These are phyloP conservation scores for Diplotaxis tenuifolia DNA, from an alignment of 345 rosid species.

Conservation along the genomic window DNA sequence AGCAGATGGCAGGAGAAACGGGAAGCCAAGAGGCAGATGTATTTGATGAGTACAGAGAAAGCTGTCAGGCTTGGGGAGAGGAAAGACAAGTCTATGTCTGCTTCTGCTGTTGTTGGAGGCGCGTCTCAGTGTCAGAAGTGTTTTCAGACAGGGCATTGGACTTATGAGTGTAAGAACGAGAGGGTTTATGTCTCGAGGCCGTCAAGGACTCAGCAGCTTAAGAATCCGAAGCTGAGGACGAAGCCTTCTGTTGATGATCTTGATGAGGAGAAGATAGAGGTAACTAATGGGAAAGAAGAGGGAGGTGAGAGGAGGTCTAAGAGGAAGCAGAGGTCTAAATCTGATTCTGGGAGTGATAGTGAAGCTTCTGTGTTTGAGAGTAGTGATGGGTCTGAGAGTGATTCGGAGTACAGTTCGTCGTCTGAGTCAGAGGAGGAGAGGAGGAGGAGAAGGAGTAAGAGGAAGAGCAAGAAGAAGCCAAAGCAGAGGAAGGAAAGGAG, in stretches of 20 bases:
- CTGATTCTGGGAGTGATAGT: conserved; percentile 72
- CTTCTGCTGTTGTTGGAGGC: conserved; percentile 45
- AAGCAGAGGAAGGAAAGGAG: conserved; percentile 45
- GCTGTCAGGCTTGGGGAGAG: conserved; percentile 88
- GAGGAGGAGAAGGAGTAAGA: conserved; percentile 56
- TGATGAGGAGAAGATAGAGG: conserved; percentile 28
- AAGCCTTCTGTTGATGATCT: conserved; percentile 45
- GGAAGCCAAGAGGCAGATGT: conserved; percentile 95
- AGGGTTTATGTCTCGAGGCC: conserved; percentile 89
- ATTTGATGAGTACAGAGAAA: conserved; percentile 96
- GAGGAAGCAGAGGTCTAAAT: conserved; percentile 68
- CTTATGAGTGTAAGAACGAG: conserved; percentile 92
- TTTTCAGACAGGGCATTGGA: conserved; percentile 87
- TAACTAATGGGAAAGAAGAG: conserved; percentile 20
- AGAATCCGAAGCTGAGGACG: conserved; percentile 76
- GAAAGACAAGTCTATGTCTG: conserved; percentile 61
- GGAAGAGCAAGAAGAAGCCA: conserved; percentile 66
- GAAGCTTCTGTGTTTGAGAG: conserved; percentile 94
- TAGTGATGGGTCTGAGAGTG: conserved; percentile 62
- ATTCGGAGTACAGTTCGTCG: conserved; percentile 64
- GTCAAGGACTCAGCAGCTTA: conserved; percentile 90
- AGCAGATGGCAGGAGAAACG: conserved; percentile 99
- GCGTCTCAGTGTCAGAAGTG: conserved; percentile 91
- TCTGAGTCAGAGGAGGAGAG: conserved; percentile 79
- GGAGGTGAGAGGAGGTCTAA: conserved; percentile 65